These are phyloP conservation scores for Curvularia verruculosa DNA, from an alignment of 2,329 filamentous ascomycete species.

Conservation along the genomic window DNA sequence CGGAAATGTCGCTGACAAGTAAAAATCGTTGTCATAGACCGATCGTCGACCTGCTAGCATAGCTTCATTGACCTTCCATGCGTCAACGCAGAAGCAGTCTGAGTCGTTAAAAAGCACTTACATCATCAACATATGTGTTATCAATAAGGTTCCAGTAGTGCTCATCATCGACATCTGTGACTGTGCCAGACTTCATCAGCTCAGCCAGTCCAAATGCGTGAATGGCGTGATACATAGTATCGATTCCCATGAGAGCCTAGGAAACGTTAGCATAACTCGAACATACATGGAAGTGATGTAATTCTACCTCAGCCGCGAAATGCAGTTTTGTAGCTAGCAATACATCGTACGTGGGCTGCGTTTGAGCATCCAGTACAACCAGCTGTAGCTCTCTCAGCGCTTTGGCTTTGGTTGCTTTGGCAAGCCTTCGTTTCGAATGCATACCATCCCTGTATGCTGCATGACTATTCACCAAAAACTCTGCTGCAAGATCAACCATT, in stretches of 20 bases:
- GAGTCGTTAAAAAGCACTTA: conserved; percentile 17
- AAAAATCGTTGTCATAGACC: conserved; percentile 38
- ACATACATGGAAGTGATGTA: neutral
- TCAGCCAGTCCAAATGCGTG: conserved; percentile 37
- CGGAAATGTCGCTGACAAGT: conserved; percentile 34
- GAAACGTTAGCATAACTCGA: conserved; percentile 9
- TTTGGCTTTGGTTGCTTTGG: conserved; percentile 30
- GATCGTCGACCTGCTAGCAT: conserved; percentile 36
- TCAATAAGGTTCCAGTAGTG: conserved; percentile 43
- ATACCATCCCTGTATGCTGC: conserved; percentile 27
- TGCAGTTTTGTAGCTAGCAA: conserved; percentile 39
- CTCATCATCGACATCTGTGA: conserved; percentile 32
- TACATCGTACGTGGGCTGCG: conserved; percentile 31
- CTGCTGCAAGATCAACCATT: conserved; percentile 37
- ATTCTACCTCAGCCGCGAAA: conserved; percentile 36
- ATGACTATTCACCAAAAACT: conserved; percentile 35
- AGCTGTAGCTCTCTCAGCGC: conserved; percentile 35
- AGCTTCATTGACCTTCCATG: conserved; percentile 36
- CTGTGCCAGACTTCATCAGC: conserved; percentile 31
- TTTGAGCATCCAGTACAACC: conserved; percentile 18
- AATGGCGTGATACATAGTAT: conserved; percentile 36
- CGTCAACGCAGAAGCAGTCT: conserved; percentile 6
- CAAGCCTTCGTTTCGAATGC: conserved; percentile 28
- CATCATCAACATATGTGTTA: conserved; percentile 44
- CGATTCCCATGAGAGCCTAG: conserved; percentile 34